Percentiles rank a stretch among this genome's conserved stretches.
phyloP scores from a whole-genome alignment of 768 basidiomycete genomes.

The Lentinus tigrinus region DNA sequence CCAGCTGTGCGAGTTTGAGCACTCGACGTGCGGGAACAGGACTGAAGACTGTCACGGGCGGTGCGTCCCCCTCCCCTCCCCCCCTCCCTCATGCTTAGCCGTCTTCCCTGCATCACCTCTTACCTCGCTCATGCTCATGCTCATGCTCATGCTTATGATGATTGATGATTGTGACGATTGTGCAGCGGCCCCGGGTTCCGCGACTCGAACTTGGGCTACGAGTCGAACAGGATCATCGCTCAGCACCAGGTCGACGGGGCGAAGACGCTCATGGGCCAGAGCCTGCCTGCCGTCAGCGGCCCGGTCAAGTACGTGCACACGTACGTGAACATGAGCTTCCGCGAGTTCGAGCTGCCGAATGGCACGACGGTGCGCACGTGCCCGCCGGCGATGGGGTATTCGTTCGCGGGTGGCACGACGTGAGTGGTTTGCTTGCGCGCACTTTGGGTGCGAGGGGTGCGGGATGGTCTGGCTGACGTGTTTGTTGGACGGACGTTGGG shows the following conservation, averaged over 20 bases:
- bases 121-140: too few species aligned
- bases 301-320: constrained; percentile 69
- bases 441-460: neutral
- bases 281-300: constrained; percentile 50
- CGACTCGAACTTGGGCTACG: constrained; percentile 58
- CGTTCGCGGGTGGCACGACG: constrained; percentile 83
- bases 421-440: constrained; percentile 36
- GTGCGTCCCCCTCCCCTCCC: constrained; percentile 33
- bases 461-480: neutral
- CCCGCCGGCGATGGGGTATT: constrained; percentile 75
- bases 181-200: constrained; percentile 75
- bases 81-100: neutral
- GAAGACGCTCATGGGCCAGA: constrained; percentile 53
- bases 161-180: too few species aligned
- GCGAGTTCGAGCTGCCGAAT: constrained; percentile 62
- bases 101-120: too few species aligned
- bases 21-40: constrained; percentile 73
- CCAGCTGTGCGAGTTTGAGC: constrained; percentile 62
- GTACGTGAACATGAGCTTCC: constrained; percentile 67
- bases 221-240: constrained; percentile 73
- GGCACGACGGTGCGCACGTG: constrained; percentile 70
- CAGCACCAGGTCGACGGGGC: constrained; percentile 69
- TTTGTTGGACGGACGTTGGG: neutral
- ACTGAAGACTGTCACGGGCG: constrained; percentile 70
- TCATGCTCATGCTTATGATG: too few species aligned